Percentiles rank a stretch among this genome's conserved stretches.
Evolutionary conservation across 1,284 basidiomycete species (phyloP).

Genomic region (Naganishia albida): DNA sequence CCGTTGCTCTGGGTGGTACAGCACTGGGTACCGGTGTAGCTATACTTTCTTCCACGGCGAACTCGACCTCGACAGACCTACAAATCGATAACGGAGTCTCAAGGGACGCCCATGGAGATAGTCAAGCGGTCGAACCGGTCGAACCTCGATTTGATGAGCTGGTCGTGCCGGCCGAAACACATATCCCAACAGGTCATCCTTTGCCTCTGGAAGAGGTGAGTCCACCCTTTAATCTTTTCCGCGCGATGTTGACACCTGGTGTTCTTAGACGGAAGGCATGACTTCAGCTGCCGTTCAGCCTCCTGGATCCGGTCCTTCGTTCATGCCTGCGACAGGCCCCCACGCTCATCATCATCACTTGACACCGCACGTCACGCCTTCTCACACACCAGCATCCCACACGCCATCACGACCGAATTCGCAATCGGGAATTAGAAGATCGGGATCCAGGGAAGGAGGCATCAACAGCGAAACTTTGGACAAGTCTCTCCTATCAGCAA

Average conservation of each 20-base stretch:
- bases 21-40: background rate
- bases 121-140: background rate
- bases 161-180: background rate
- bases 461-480: conserved; percentile 41
- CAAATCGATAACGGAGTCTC: background rate
- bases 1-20: conserved; percentile 5
- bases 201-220: conserved; percentile 31
- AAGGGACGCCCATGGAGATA: background rate
- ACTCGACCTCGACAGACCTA: background rate
- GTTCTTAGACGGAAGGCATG: conserved; percentile 62
- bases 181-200: conserved; percentile 11
- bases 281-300: conserved; percentile 69
- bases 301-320: conserved; percentile 63
- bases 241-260: background rate
- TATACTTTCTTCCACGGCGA: background rate
- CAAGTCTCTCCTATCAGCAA: conserved; percentile 41
- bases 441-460: conserved; percentile 34
- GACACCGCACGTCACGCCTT: conserved; percentile 41
- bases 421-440: background rate
- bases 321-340: conserved; percentile 39
- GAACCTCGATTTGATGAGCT: conserved; percentile 2
- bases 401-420: conserved; percentile 35
- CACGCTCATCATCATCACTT: conserved; percentile 40
- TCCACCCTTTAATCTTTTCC: background rate
- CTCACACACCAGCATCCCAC: conserved; percentile 26